Evolutionary conservation across 257 asterid species (phyloP), one percentile per base, ranked within the genome.

Genomic region (Haberlea rhodopensis): DNA sequence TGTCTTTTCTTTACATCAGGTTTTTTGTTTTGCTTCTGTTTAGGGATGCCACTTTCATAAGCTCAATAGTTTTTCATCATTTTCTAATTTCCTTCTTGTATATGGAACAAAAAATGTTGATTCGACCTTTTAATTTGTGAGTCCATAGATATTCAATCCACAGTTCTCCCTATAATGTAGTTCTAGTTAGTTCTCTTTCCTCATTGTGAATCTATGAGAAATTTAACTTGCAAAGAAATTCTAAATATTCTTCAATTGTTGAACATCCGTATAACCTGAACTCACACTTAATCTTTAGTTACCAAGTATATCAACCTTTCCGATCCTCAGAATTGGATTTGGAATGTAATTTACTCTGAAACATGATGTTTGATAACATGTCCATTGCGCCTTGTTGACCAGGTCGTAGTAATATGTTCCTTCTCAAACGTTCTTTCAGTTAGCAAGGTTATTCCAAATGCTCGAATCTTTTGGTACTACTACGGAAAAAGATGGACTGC

Each of bases 401-500:
- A 20, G 32, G 16, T 5, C 10, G 9, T 61, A 46, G 26, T 53
- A 31, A 46, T 20, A 15, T 57, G n/a, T 24, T 31, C 18, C 10
- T 16, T 73, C 15, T 20, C 19, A 37, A 9, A 37, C 57, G 32
- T 27, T 15, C 34, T 57, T 77, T 68, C 79, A 89, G 98, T 74
- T 89, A 82, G 98, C 95, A 56, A 81, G 79, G 80, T 67, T 92
- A 73, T 92, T 78, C 76, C 96, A 89, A 75, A 92, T 92, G 98
- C 97, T 92, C 53, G 96, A 85, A 78, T 86, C 91, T 66, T 94
- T 89, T 64, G 84, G 94, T 45, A 84, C 96, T 21, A 76, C 84
- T 72, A 61, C 81, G 63, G 98, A 92, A 72, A 87, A 83, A 68
- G 91, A 89, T 54, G 87, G 79, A 59, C 75, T 92, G 73, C 87